phyloP scores from a whole-genome alignment of 306 rosid species.

The Pyrus bretschneideri region DNA sequence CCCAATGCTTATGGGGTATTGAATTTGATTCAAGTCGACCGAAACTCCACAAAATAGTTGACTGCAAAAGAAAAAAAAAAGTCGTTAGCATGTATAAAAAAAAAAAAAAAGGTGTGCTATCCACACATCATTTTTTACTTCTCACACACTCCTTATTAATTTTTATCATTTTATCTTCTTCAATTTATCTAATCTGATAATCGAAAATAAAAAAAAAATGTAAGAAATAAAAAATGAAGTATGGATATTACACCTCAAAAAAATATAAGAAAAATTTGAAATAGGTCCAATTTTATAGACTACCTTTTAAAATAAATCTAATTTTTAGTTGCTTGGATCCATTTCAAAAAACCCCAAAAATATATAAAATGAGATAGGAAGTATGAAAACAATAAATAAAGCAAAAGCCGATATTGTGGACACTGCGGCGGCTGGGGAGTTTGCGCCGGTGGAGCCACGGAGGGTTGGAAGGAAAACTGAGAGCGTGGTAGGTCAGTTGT shows the following conservation, averaged over 20 bases:
- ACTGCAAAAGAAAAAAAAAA: background rate
- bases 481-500: background rate
- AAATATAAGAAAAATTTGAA: too few species aligned
- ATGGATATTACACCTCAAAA: too few species aligned
- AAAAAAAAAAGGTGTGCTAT: background rate
- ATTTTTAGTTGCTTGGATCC: too few species aligned
- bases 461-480: background rate
- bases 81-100: background rate
- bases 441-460: background rate
- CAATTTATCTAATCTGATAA: fast-evolving
- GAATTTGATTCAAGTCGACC: background rate
- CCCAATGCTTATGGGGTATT: background rate
- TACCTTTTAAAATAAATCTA: too few species aligned
- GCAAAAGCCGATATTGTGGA: background rate
- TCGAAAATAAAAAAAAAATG: fast-evolving
- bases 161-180: too few species aligned
- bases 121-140: too few species aligned
- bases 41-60: background rate
- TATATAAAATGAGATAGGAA: background rate
- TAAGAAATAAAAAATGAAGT: too few species aligned
- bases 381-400: background rate
- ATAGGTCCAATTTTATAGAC: too few species aligned
- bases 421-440: background rate
- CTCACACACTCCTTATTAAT: too few species aligned
- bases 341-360: too few species aligned